phyloP scores from a whole-genome alignment of 495 filamentous ascomycete genomes.

The Melanomma pulvis-pyrius region DNA sequence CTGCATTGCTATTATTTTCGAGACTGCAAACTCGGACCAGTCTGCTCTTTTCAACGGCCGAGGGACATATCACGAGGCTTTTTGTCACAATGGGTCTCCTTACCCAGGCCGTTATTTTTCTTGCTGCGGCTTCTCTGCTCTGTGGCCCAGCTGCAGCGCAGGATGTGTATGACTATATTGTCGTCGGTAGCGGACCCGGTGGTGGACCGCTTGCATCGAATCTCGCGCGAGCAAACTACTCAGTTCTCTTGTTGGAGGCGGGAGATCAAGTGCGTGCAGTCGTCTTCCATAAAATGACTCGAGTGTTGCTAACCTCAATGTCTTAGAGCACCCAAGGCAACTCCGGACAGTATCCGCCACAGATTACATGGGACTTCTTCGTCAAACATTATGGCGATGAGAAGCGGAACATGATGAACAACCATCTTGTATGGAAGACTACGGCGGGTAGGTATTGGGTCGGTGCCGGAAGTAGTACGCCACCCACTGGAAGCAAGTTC shows the following conservation, averaged over 20 bases:
- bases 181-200: slow-evolving; percentile 38
- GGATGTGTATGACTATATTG: slow-evolving; percentile 39
- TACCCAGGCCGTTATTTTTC: slow-evolving; percentile 5
- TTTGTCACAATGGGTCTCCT: slow-evolving; percentile 23
- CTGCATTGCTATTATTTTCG: no score
- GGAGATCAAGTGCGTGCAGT: slow-evolving; percentile 29
- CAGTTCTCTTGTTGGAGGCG: slow-evolving; percentile 38
- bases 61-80: no score
- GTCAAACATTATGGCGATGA: slow-evolving; percentile 38
- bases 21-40: no score
- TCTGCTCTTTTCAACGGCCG: no score
- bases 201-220: slow-evolving; percentile 35
- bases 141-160: background rate
- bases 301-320: no score
- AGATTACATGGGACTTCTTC: slow-evolving; percentile 39
- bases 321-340: slow-evolving; percentile 23
- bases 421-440: slow-evolving; percentile 45
- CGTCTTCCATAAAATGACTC: background rate
- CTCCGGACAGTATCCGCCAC: slow-evolving; percentile 17
- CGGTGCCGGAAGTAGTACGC: slow-evolving; percentile 38
- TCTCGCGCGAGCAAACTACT: slow-evolving; percentile 36
- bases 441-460: slow-evolving; percentile 33
- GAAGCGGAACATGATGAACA: slow-evolving; percentile 37
- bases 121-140: background rate
- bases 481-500: slow-evolving; percentile 49